These are phyloP conservation scores for Toxicodendron radicans DNA, from an alignment of 345 rosid species.

Conservation along the genomic window DNA sequence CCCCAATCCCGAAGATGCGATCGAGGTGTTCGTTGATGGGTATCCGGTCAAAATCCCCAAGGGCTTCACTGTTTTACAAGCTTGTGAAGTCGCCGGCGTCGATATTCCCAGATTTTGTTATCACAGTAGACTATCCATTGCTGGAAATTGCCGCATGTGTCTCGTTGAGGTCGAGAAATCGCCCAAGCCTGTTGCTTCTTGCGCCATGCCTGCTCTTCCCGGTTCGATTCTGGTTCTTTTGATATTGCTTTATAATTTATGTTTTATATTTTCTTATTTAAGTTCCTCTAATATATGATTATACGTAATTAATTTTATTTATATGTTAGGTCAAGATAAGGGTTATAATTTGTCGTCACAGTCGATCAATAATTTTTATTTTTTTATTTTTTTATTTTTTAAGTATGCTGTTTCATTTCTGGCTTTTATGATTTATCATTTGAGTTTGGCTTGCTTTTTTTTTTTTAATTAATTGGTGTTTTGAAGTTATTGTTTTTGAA, in stretches of 20 bases:
- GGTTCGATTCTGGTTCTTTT: constrained; percentile 36
- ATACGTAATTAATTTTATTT: too few species aligned
- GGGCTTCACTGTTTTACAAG: constrained; percentile 95
- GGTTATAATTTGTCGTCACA: too few species aligned
- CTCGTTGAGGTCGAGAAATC: constrained; percentile 99
- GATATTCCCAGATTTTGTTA: constrained; percentile 97
- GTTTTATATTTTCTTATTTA: neutral
- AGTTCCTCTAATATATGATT: too few species aligned
- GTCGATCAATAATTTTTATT: too few species aligned
- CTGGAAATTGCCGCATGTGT: constrained; percentile 99
- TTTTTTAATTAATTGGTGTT: too few species aligned
- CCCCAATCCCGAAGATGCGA: constrained; percentile 85
- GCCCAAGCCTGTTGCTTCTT: constrained; percentile 98
- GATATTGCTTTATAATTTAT: neutral
- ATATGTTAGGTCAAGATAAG: too few species aligned
- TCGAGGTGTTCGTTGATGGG: constrained; percentile 97
- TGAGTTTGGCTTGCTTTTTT: neutral
- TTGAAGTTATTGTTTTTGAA: neutral
- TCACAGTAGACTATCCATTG: constrained; percentile 89
- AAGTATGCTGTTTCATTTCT: too few species aligned
- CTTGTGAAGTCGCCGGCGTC: constrained; percentile 98
- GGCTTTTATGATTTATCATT: too few species aligned
- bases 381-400: too few species aligned
- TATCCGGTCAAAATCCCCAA: constrained; percentile 92
- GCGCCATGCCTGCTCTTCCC: constrained; percentile 99